These are phyloP conservation scores for Dioscorea alata DNA, from an alignment of 106 monocot species.

Conservation along the genomic window DNA sequence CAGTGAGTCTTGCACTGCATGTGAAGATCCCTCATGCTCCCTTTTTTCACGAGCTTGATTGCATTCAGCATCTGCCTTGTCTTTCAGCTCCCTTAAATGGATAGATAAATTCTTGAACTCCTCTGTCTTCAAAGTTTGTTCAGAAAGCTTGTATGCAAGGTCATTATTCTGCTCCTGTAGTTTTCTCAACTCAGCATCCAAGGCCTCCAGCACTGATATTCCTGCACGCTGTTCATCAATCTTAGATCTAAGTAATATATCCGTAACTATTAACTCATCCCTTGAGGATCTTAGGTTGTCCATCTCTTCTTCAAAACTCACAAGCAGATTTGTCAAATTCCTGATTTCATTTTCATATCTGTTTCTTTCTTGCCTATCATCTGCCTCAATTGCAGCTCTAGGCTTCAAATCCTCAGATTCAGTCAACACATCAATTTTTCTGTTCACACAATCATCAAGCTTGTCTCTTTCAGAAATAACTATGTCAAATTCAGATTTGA, in stretches of 20 bases:
- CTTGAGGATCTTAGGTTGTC: slow-evolving; percentile 40
- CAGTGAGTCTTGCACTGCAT: slow-evolving; percentile 58
- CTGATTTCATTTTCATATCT: slow-evolving; percentile 37
- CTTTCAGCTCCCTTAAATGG: slow-evolving; percentile 83
- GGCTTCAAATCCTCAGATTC: slow-evolving; percentile 24
- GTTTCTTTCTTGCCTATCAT: slow-evolving; percentile 8
- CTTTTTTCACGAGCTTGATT: slow-evolving; percentile 53
- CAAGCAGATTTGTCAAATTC: slow-evolving; percentile 28
- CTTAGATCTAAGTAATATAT: slow-evolving; percentile 53
- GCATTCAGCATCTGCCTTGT: slow-evolving; percentile 72
- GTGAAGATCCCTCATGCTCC: slow-evolving; percentile 41
- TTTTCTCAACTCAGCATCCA: slow-evolving; percentile 28
- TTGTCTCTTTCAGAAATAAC: slow-evolving; percentile 23
- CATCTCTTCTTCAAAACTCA: slow-evolving; percentile 48
- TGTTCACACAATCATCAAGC: slow-evolving; percentile 10
- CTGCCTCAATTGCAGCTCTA: slow-evolving; percentile 21
- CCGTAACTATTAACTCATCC: slow-evolving; percentile 46
- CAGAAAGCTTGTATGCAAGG: slow-evolving; percentile 61
- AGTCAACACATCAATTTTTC: slow-evolving; percentile 1
- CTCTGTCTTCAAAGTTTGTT: slow-evolving; percentile 87
- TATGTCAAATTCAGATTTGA: slow-evolving; percentile 26
- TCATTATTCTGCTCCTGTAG: slow-evolving; percentile 56
- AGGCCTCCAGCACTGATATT: slow-evolving; percentile 35
- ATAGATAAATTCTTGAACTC: slow-evolving; percentile 87
- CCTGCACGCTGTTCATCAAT: slow-evolving; percentile 48